Evolutionary conservation across 2,329 filamentous ascomycete genomes (phyloP), one percentile per base, ranked within the genome.

Genomic region (Calonectria crousiana): DNA sequence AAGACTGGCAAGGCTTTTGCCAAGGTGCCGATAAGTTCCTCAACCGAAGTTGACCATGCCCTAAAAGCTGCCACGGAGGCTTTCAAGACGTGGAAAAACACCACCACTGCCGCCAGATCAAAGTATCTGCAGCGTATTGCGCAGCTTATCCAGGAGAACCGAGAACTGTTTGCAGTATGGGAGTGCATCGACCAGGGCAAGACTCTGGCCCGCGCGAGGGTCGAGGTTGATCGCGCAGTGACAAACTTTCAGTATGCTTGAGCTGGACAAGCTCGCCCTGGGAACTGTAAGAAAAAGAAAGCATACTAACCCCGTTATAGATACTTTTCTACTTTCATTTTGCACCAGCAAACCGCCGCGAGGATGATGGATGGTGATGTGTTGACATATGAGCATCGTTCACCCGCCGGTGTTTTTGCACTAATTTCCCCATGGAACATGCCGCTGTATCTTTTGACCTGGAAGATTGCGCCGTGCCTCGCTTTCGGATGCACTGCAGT

Each of bases 21-120:
- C 14, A 62, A 62, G 14, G 56, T 62, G 56, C 56, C 56, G n/a
- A 62, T 62, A 62, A 62, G n/a, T 41, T 62, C 56, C 14, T 41
- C 34, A 2, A 23, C 16, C 23, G 56, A 62, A 23, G 56, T 62
- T 16, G 34, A 62, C 8, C 56, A 18, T 28, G 56, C 56, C 2
- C 38, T 62, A 23, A 6, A 41, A 26, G 36, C 34, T 6, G 56
- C 56, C n/a, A 62, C 56, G 10, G 56, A 41, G n/a, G 56, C 56
- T 26, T 62, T 62, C n/a, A 62, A 62, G 56, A 62, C 56, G 18
- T 62, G 56, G 56, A 62, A 62, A 23, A n/a, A 41, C 2, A 62
- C 56, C 6, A 62, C 36, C 4, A 62, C 23, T 26, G 34, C 56
- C 8, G 6, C 36, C 10, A 62, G 56, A 26, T 62, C 56, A 41